These are phyloP conservation scores for Pseudogymnoascus verrucosus DNA, from an alignment of 2,329 filamentous ascomycete genomes.

Conservation along the genomic window DNA sequence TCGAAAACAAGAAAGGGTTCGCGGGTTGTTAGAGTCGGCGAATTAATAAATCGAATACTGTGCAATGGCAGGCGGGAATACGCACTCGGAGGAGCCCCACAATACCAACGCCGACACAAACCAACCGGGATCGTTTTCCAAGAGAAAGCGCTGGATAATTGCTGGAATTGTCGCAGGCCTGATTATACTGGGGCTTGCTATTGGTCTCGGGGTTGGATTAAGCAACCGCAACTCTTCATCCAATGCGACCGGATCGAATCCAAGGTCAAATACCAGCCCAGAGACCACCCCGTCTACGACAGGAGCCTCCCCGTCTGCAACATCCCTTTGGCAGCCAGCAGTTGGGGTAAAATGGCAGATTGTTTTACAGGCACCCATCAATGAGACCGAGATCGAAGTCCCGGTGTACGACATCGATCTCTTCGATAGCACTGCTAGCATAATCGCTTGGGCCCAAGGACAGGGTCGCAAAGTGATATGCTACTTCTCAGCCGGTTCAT, in stretches of 20 bases:
- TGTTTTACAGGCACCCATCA: slow-evolving; percentile 39
- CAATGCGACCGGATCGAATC: not conserved
- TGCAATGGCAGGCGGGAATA: not conserved
- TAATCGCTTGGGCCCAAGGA: slow-evolving; percentile 38
- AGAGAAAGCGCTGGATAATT: not conserved
- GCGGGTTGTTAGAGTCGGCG: not conserved
- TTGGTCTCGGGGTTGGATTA: not conserved
- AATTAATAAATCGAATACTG: not conserved
- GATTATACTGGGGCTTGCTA: not conserved
- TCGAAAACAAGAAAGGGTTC: not conserved
- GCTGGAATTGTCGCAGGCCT: not conserved
- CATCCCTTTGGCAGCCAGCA: slow-evolving; percentile 42
- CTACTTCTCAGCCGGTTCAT: slow-evolving; percentile 66
- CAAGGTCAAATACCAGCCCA: not conserved
- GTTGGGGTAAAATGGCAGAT: slow-evolving; percentile 54
- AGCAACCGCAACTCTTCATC: not conserved
- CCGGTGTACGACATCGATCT: slow-evolving; percentile 41
- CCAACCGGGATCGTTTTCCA: not conserved
- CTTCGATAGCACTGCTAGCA: slow-evolving; percentile 45
- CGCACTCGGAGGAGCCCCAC: not conserved
- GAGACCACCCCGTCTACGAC: not conserved
- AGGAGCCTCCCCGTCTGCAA: slow-evolving; percentile 9
- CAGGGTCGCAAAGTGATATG: slow-evolving; percentile 56
- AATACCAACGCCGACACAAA: not conserved
- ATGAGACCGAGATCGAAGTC: slow-evolving; percentile 9